phyloP scores from a whole-genome alignment of 371 early-diverging fungal genomes.

The Mortierella sp. region DNA sequence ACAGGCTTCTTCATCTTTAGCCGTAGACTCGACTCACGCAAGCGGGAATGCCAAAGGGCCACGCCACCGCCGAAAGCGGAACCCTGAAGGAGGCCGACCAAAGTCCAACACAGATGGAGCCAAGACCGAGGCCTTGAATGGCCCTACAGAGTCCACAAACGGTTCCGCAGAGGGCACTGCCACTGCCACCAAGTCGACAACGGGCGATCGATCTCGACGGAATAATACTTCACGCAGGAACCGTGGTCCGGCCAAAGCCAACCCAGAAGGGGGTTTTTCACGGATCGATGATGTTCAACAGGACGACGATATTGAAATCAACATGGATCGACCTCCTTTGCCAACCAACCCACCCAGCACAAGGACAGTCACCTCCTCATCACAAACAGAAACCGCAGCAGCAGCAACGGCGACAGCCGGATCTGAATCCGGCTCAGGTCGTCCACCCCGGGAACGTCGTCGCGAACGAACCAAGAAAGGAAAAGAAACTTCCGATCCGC shows the following conservation, averaged over 20 bases:
- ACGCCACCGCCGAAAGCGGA: constrained; percentile 4
- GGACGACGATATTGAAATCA: constrained; percentile 43
- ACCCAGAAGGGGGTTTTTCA: neutral
- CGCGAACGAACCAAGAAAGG: constrained; percentile 25
- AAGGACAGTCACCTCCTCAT: neutral
- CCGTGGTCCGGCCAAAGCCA: neutral
- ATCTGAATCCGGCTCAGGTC: constrained; percentile 3
- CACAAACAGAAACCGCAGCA: constrained; percentile 3
- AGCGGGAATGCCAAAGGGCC: neutral
- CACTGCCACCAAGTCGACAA: neutral
- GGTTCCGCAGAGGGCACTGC: too few species aligned
- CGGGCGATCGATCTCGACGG: neutral
- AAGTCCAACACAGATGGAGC: neutral
- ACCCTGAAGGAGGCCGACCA: neutral
- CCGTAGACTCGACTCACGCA: too few species aligned
- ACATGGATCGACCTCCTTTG: constrained; percentile 38
- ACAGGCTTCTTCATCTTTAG: neutral
- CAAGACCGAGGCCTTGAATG: neutral
- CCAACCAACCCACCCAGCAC: constrained; percentile 7
- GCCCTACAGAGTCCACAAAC: neutral
- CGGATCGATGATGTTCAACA: constrained; percentile 37
- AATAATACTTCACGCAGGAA: neutral
- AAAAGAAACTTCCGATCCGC: constrained; percentile 13
- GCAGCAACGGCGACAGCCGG: constrained; percentile 10
- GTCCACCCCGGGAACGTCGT: constrained; percentile 20